Conservation (phyloP, 2,329 filamentous ascomycete species). For the Verticillium nonalfalfae region DNA sequence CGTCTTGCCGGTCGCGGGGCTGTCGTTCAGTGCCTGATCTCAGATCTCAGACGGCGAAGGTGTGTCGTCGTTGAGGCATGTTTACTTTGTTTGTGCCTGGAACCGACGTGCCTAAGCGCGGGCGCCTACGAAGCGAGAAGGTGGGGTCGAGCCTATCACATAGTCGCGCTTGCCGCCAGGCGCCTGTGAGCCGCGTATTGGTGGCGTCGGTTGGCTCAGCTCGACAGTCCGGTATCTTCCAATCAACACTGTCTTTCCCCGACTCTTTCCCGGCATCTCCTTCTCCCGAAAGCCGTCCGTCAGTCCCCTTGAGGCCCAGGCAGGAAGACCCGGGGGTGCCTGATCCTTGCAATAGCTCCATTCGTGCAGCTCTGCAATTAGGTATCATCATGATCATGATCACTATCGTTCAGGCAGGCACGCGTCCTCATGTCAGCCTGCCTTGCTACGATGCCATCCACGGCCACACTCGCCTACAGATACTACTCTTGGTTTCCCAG, state of each 20-base stretch:
- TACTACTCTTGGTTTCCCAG: not conserved
- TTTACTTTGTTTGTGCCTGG: slow-evolving; percentile 8
- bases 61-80: slow-evolving; percentile 3
- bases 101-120: slow-evolving; percentile 7
- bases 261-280: not conserved
- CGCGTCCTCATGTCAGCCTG: not conserved
- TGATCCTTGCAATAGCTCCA: not conserved
- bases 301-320: not conserved
- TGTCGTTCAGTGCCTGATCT: not conserved
- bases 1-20: not conserved
- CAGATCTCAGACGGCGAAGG: slow-evolving; percentile 1
- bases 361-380: not conserved
- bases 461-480: not conserved
- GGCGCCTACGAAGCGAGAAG: slow-evolving; percentile 3
- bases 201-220: not conserved
- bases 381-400: not conserved
- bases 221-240: not conserved
- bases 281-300: not conserved
- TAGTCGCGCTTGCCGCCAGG: slow-evolving; percentile 6
- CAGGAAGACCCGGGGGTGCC: too few relatives aligned
- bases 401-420: not conserved
- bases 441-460: not conserved
- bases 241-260: not conserved
- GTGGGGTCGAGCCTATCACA: slow-evolving; percentile 5
- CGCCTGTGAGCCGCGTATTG: not conserved